A percentile compares a stretch with the other conserved stretches of the same genome.
Evolutionary conservation across 371 early-diverging fungal genomes (phyloP).

Genomic region (Syncephalastrum contaminatum): DNA sequence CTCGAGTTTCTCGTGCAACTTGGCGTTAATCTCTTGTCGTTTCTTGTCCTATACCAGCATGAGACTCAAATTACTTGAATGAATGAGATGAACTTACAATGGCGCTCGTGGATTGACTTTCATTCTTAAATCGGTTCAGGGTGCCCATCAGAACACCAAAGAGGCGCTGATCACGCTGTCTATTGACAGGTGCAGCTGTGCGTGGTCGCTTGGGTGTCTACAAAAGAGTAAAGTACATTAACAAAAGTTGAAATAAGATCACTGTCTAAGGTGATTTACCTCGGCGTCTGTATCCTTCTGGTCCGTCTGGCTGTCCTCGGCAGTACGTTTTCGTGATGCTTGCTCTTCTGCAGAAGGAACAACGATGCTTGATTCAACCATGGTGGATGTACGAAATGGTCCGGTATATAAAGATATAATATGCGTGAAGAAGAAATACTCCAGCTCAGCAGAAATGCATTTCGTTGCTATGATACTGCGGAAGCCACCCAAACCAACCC

Average conservation of each 20-base stretch:
- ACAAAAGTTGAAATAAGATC: not conserved
- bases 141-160: constrained; percentile 60
- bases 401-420: no score
- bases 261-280: no score
- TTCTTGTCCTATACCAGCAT: constrained; percentile 41
- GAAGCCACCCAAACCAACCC: no score
- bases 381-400: constrained; percentile 1
- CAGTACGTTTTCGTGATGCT: no score
- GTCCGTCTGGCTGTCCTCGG: no score
- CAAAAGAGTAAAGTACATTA: not conserved
- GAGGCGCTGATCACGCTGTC: constrained; percentile 51
- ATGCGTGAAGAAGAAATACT: no score
- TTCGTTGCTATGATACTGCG: no score
- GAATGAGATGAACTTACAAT: constrained; percentile 32
- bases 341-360: constrained; percentile 17
- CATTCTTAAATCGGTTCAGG: constrained; percentile 58
- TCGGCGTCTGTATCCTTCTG: not conserved
- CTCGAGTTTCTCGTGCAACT: constrained; percentile 48
- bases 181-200: constrained; percentile 12
- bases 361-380: constrained; percentile 36
- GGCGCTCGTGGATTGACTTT: constrained; percentile 37
- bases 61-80: not conserved
- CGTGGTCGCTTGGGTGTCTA: constrained; percentile 31
- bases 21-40: constrained; percentile 49
- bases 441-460: no score